Base-by-base conservation (phyloP, 148 eudicot species). In the Euryodendron excelsum region DNA sequence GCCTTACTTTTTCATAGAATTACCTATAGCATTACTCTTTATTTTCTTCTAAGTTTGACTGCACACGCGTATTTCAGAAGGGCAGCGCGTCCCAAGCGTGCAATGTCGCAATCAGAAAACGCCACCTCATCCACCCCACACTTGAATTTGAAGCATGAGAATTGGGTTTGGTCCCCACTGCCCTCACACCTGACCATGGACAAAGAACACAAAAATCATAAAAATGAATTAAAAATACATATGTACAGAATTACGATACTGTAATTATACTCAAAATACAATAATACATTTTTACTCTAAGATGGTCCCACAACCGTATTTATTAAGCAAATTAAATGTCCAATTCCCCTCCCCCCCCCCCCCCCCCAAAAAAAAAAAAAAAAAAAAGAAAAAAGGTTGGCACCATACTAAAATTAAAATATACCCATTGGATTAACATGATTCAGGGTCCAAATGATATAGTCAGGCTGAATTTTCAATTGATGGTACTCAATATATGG, bases 261-360 rank as follows among this genome's bases (percentile, higher is more conserved):
- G 73, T 71, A 50, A 71, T 48, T 48, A 30, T 20, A 71, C 74
- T 71, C 74, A 71, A 71, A 71, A 71, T 71, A 71, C 74, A 20
- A 71, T 41, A 30, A 41, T 18, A 25, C 3, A 27, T 25, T 59
- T 75, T 18, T 60, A 59, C 69, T 75, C 77, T 14, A 13, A 20
- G 28, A 37, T 74, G 37, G 77, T 39, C 62, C 62, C 63, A 73
- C 63, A 33, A 2, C 44, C 62, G 33, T 73, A 34, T n/a, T 31
- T 53, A 9, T 11, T 52, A 53, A 34, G 63, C 30, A 69, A 69
- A 44, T 69, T 13, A 68, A 39, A 13, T 5, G 27, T 20, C 10
- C 21, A 73, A 53, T 34, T 21, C n/a, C n/a, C n/a, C n/a, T n/a
- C n/a, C n/a, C n/a, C n/a, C n/a, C n/a, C n/a, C n/a, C n/a, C n/a